Base-by-base conservation (phyloP, 768 basidiomycete species). In the Psilocybe tampanensis region DNA sequence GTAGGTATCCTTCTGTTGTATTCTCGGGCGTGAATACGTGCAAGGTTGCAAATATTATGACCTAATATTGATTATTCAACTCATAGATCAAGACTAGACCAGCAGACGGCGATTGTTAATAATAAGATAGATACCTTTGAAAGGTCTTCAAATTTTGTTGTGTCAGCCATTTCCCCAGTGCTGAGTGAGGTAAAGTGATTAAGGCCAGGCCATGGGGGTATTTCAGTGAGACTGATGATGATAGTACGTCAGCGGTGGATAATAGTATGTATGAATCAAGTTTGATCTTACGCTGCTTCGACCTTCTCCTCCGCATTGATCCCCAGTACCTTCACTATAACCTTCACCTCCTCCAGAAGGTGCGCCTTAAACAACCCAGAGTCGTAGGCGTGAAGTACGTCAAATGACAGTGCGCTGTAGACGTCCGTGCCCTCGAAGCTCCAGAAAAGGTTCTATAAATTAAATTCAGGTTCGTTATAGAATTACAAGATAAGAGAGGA, bases 291-390 rank as follows among this genome's bases (percentile, higher is more conserved):
- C 36, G 36, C 36, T 13, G 12, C 15, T n/a, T 39, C 36, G 12
- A 39, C 36, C n/a, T 13, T n/a, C 15, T 5, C 36, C 36, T 39
- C 13, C 3, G 36, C 36, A 7, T 34, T 34, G 33, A 13, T 39
- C n/a, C 36, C 12, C 4, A 39, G 12, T 13, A 3, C 12, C 36
- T 39, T n/a, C 12, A 39, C 4, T 13, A 41, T 47, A 3, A 17
- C 48, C 54, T 72, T 68, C 3, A 74, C 2, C 19, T 70, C 61
- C 2, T 5, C 43, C 17, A 66, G 69, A 1, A 78, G 32, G 57
- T 79, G 76, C 21, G 73, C 64, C 0, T 66, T 64, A 36, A 62
- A 62, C 5, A 62, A 41, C 2, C 61, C 61, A 12, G 24, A 24
- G 26, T 62, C 50, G 41, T 59, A 62, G 7, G 61, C 61, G 34